Percentiles rank a stretch among this genome's conserved stretches.
Evolutionary conservation across 2,329 filamentous ascomycete species (phyloP).

Genomic region (Fusarium succisae): DNA sequence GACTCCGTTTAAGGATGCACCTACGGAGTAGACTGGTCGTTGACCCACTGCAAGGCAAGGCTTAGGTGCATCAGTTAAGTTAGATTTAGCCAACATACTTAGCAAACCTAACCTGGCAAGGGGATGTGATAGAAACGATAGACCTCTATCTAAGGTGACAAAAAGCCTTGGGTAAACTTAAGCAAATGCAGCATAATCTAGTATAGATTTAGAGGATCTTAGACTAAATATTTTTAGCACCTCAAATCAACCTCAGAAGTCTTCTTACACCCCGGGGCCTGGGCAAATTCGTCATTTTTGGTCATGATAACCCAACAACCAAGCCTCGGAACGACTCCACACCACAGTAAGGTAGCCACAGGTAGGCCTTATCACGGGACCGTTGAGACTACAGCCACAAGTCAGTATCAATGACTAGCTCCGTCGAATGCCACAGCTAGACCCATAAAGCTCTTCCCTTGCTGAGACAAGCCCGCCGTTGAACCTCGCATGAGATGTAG

Average conservation of each 20-base stretch:
- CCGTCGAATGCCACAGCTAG: not conserved
- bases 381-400: constrained; percentile 2
- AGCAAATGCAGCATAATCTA: no score
- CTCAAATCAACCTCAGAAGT: no score
- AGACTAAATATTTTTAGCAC: no score
- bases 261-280: no score
- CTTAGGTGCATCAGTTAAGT: not conserved
- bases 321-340: constrained; percentile 7
- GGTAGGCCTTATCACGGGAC: constrained; percentile 38
- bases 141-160: no score
- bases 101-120: not conserved
- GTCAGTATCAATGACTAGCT: not conserved
- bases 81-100: not conserved
- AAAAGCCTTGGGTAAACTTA: no score
- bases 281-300: not conserved
- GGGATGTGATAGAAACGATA: no score
- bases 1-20: not conserved
- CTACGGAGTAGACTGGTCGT: not conserved
- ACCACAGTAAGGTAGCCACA: constrained; percentile 27
- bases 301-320: not conserved
- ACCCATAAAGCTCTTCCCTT: not conserved
- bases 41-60: constrained; percentile 1
- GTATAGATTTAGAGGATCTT: no score
- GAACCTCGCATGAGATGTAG: not conserved
- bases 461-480: not conserved